Evolutionary conservation across 2,329 filamentous ascomycete species (phyloP), one percentile per base, ranked within the genome.

Genomic region (Neopestalotiopsis sp.): DNA sequence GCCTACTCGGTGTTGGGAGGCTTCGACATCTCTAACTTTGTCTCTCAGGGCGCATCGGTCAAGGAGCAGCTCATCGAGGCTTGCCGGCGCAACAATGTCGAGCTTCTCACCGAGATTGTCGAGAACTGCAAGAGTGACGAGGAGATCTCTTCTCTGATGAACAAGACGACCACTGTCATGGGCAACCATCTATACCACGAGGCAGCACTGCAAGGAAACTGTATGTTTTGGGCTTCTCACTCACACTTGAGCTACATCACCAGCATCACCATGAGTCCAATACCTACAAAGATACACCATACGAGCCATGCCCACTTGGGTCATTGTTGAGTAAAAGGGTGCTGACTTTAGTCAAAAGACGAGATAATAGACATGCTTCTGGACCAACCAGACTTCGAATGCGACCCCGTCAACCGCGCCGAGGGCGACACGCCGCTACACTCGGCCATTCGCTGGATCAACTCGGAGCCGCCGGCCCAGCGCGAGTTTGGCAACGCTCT

Each of bases 151-250:
- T 80, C 88, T 65, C 90, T 97, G 73, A 90, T 99, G 79, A 99
- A 99, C 85, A 88, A 89, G 62, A 93, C 95, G 65, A 92, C 89
- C 61, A 94, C 96, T 75, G 90, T 94, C 12, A 87, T 98, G 82
- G 96, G 96, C 65, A 95, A 95, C 81, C 90, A 95, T 78, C 90
- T 95, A 40, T 90, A 98, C 79, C 96, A 98, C 81, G 90, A 98
- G 74, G 96, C 95, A 64, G 95, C 95, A 40, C 87, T 89, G 38
- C 91, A 90, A 73, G 96, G 96, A 75, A 94, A 94, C 82, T 97
- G 93, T 95, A 85, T 74, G 91, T 86, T 28, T 28, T 30, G 65
- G 30, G 62, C 66, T 45, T 53, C 20, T 66, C 14, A 10, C n/a
- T 61, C 49, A 40, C 34, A 64, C 24, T 28, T 1, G 24, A 28